A percentile compares a stretch with the other conserved stretches of the same genome.
These are phyloP conservation scores for Forsythia viridissima DNA, from an alignment of 257 asterid genomes.

Conservation along the genomic window DNA sequence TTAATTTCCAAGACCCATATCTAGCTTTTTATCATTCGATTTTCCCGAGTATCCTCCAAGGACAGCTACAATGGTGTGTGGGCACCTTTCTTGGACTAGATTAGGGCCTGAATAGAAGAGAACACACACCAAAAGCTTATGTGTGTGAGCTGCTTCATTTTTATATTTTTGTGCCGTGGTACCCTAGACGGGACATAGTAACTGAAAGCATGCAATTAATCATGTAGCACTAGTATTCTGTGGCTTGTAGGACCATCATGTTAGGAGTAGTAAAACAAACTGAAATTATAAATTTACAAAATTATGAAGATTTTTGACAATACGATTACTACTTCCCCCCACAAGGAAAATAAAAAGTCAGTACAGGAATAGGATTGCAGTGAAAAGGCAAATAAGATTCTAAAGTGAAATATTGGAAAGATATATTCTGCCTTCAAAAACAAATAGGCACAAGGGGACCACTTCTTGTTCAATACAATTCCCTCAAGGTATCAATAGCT, in stretches of 20 bases:
- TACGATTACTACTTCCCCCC: background rate
- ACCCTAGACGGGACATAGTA: background rate
- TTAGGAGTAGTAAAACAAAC: background rate
- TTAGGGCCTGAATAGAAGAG: background rate
- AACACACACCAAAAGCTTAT: background rate
- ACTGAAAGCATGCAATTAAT: background rate
- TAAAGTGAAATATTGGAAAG: background rate
- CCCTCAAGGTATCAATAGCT: slow-evolving; percentile 60
- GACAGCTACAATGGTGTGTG: background rate
- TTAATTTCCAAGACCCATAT: background rate
- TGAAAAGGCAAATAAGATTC: background rate
- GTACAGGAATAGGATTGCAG: background rate
- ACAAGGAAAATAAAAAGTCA: background rate
- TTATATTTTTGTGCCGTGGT: background rate
- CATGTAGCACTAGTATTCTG: background rate
- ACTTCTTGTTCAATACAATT: slow-evolving; percentile 40
- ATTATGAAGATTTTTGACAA: background rate
- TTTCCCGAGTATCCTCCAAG: background rate
- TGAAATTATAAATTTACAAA: background rate
- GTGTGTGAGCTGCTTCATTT: background rate
- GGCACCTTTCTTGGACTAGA: background rate
- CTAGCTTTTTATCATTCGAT: background rate
- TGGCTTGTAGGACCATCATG: background rate
- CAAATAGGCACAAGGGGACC: slow-evolving; percentile 3
- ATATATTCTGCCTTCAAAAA: background rate